Base-by-base conservation (phyloP, 495 filamentous ascomycete genomes). In the Lasiosphaeris hirsuta region DNA sequence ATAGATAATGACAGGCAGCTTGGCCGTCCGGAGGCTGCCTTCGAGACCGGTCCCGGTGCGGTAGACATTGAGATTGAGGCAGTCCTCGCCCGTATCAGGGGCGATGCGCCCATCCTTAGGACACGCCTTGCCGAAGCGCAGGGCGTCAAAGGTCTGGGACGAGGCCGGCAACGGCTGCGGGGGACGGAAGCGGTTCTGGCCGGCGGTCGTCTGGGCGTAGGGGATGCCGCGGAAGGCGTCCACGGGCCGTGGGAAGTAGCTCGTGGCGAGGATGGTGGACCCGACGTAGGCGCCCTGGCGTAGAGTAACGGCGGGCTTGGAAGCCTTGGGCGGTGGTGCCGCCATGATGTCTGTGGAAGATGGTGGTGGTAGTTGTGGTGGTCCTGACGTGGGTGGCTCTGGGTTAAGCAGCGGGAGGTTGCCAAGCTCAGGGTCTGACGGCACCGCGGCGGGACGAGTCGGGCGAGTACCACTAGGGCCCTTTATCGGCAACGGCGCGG, bases 181-280 rank as follows among this genome's bases (percentile, higher is more conserved):
- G 17, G 77, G 78, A 37, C 68, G 74, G 67, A 86, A 86, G 45
- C 84, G 77, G 59, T 80, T 76, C 30, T 82, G 65, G 13, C 81
- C 83, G 23, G 68, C 69, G 0, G 84, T 82, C 0, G 78, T 72
- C 49, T 81, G 68, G 1, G 80, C 84, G 60, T 82, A 88, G 1
- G 82, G 85, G 54, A 88, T 76, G 13, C 84, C 84, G n/a, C 78
- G 68, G 58, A 81, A 88, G 7, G 62, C 78, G 43, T 88, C 81
- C 18, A 86, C 57, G 9, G 73, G 59, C 53, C 77, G 75, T 2
- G 82, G 77, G 38, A 69, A 72, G 35, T 60, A 58, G 11, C 69
- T 59, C 48, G 68, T 72, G 7, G 70, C 56, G 7, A 69, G 38
- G 17, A 81, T 60, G 41, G 73, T 69, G 15, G 72, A 67, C 36